Percentiles rank a stretch among this genome's conserved stretches.
Evolutionary conservation across 192 early-diverging fungal genomes (phyloP).

Genomic region (Entophlyctis luteolus): DNA sequence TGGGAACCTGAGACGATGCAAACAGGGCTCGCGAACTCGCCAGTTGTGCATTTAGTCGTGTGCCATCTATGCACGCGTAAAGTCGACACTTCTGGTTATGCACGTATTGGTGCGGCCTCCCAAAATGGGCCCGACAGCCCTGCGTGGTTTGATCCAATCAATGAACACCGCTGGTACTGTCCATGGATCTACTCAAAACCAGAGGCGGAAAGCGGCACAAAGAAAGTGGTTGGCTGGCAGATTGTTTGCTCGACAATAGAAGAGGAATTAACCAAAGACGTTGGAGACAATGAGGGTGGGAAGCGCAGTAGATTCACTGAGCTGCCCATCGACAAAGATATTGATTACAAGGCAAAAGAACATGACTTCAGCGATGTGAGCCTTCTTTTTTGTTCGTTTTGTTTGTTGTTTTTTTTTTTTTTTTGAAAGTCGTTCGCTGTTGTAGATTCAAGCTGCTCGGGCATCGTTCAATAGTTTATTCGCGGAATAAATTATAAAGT

Average conservation of each 20-base stretch:
- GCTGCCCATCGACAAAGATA: not conserved
- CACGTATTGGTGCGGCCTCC: not conserved
- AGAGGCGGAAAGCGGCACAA: not conserved
- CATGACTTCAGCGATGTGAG: not conserved
- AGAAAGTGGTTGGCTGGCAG: not conserved
- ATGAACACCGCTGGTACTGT: slow-evolving; percentile 13
- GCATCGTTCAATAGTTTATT: slow-evolving; percentile 10
- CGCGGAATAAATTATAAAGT: not conserved
- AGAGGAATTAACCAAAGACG: not conserved
- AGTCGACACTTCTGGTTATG: not conserved
- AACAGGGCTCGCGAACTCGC: too few relatives aligned
- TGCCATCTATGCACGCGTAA: slow-evolving; percentile 3
- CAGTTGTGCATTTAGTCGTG: not conserved
- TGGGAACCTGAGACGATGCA: too few relatives aligned
- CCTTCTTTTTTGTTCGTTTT: not conserved
- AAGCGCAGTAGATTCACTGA: too few relatives aligned
- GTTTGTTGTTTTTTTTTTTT: not conserved
- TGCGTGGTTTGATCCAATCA: not conserved
- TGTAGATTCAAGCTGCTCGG: slow-evolving; percentile 16
- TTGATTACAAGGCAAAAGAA: not conserved
- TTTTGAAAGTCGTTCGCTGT: too few relatives aligned
- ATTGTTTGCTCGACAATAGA: not conserved
- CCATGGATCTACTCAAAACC: not conserved
- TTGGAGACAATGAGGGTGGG: too few relatives aligned
- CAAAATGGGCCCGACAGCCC: too few relatives aligned